These are phyloP conservation scores for Corinectria fuckeliana DNA, from an alignment of 2,329 filamentous ascomycete species.

Conservation along the genomic window DNA sequence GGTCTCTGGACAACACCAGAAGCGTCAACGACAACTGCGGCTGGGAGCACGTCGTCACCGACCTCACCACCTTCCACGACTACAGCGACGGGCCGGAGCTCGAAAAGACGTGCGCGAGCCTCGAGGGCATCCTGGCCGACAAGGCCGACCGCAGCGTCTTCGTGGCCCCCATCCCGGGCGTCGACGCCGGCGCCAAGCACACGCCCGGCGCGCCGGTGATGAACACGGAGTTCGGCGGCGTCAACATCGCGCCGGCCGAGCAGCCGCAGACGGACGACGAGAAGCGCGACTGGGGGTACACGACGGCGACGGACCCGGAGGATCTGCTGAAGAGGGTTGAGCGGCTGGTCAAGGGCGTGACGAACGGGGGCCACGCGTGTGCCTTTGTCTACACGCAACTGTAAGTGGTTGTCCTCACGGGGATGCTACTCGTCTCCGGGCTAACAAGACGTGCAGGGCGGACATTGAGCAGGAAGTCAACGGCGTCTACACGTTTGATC, in stretches of 20 bases:
- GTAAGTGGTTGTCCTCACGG: constrained; percentile 44
- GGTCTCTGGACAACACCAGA: constrained; percentile 64
- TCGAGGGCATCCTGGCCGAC: constrained; percentile 60
- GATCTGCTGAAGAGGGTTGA: constrained; percentile 66
- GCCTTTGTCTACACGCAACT: constrained; percentile 73
- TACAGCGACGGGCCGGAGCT: constrained; percentile 66
- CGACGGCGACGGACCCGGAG: constrained; percentile 64
- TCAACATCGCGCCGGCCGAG: constrained; percentile 65
- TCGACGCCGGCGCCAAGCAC: constrained; percentile 59
- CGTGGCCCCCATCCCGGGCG: constrained; percentile 49
- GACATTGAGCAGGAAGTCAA: constrained; percentile 75
- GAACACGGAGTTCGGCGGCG: constrained; percentile 72
- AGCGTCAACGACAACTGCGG: constrained; percentile 76
- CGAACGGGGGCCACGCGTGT: constrained; percentile 62
- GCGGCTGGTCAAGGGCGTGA: constrained; percentile 63
- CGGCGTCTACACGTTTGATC: constrained; percentile 68
- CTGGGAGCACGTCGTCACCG: constrained; percentile 71
- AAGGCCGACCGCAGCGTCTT: constrained; percentile 64
- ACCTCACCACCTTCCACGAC: constrained; percentile 73
- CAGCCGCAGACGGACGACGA: constrained; percentile 42
- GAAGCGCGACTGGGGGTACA: constrained; percentile 70
- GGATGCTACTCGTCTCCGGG: not conserved
- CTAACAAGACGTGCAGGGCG: constrained; percentile 42
- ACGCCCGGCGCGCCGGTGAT: constrained; percentile 63
- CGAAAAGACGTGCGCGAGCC: constrained; percentile 57